phyloP scores from a whole-genome alignment of 148 eudicot species.

The Silene uniflora region DNA sequence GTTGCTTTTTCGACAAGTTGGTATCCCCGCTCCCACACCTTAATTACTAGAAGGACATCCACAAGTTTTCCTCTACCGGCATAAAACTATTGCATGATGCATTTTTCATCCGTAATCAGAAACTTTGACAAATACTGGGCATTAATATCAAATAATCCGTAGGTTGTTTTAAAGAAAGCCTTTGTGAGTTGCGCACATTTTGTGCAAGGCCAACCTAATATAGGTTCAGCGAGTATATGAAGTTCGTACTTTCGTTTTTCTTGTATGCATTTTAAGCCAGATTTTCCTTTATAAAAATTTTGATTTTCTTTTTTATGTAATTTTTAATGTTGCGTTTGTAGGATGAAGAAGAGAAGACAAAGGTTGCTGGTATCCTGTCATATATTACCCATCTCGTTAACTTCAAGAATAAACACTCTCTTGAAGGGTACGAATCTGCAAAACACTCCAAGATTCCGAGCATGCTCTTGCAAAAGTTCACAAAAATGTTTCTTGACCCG shows the following conservation, averaged over 20 bases:
- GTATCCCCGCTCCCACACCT: not conserved
- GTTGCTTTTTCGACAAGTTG: too few relatives aligned
- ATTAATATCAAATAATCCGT: too few relatives aligned
- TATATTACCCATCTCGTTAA: slow-evolving; percentile 70
- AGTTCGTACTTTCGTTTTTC: too few relatives aligned
- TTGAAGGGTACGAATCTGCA: slow-evolving; percentile 44
- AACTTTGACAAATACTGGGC: too few relatives aligned
- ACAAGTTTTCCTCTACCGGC: too few relatives aligned
- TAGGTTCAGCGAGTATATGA: too few relatives aligned
- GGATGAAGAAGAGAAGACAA: slow-evolving; percentile 57
- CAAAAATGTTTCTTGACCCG: slow-evolving; percentile 46
- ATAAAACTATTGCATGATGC: too few relatives aligned
- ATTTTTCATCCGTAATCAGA: too few relatives aligned
- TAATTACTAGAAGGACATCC: not conserved
- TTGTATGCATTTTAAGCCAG: not conserved
- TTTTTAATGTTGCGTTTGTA: slow-evolving; percentile 16
- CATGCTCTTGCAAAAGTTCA: slow-evolving; percentile 59
- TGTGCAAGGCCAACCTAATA: too few relatives aligned
- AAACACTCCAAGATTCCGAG: slow-evolving; percentile 57
- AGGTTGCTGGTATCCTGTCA: slow-evolving; percentile 59
- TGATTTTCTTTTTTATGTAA: not conserved
- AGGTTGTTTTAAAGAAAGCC: too few relatives aligned
- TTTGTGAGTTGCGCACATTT: too few relatives aligned
- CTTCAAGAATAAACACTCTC: slow-evolving; percentile 60
- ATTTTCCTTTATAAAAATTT: not conserved